Conservation (phyloP, 352 stramenopile genomes). For the Phytophthora uliginosa region DNA sequence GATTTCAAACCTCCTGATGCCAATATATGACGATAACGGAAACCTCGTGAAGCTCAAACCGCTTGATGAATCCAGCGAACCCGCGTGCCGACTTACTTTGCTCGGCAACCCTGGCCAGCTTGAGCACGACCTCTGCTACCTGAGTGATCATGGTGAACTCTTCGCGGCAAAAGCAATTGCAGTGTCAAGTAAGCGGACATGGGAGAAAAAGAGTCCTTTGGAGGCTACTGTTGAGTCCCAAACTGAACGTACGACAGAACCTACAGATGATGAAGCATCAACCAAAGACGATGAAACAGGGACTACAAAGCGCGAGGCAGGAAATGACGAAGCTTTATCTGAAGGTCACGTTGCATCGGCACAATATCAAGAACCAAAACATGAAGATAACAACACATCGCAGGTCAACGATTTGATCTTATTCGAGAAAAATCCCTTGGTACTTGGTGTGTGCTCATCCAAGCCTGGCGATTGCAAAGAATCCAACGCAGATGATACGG, state of each 20-base stretch:
- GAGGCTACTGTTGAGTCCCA: conserved; percentile 21
- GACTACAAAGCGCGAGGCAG: neutral
- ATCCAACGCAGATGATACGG: neutral
- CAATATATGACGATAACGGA: conserved; percentile 4
- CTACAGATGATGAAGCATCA: neutral
- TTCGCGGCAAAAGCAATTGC: conserved; percentile 22
- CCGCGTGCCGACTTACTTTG: conserved; percentile 59
- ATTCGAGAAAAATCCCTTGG: conserved; percentile 37
- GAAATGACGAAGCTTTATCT: neutral
- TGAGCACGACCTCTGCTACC: conserved; percentile 4
- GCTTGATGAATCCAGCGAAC: conserved; percentile 27
- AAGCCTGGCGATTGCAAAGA: neutral
- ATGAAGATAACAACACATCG: neutral
- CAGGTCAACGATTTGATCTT: conserved; percentile 8
- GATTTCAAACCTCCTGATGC: conserved; percentile 45
- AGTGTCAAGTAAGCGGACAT: conserved; percentile 19
- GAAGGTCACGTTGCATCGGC: neutral
- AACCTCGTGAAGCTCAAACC: conserved; percentile 6
- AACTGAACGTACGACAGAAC: neutral
- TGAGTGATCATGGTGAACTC: conserved; percentile 41
- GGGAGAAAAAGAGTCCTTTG: conserved; percentile 20
- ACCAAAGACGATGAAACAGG: neutral
- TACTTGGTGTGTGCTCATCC: conserved; percentile 26
- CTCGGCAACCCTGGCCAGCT: conserved; percentile 41
- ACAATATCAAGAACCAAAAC: neutral